Evolutionary conservation across 2,329 filamentous ascomycete species (phyloP).

Genomic region (Ceratocystis destructans): DNA sequence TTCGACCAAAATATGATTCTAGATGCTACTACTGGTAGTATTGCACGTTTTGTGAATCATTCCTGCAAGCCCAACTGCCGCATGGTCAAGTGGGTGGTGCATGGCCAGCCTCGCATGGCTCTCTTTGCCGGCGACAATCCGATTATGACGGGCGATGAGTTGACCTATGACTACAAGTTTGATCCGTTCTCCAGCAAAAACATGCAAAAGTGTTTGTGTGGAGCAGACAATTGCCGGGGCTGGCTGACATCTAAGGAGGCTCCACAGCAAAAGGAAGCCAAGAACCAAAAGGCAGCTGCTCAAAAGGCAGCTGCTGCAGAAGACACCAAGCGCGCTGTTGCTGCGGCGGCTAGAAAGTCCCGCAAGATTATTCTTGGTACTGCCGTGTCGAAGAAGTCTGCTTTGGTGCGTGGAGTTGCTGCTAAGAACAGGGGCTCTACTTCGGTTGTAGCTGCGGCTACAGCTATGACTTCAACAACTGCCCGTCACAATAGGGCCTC

Average conservation of each 20-base stretch:
- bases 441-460: not conserved
- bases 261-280: conserved; percentile 33
- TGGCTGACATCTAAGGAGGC: conserved; percentile 49
- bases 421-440: conserved; percentile 15
- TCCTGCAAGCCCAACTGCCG: conserved; percentile 92
- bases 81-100: conserved; percentile 97
- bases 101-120: conserved; percentile 87
- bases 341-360: conserved; percentile 13
- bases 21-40: conserved; percentile 87
- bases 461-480: not conserved
- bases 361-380: conserved; percentile 10
- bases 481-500: not conserved
- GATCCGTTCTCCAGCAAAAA: conserved; percentile 57
- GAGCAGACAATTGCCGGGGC: conserved; percentile 48
- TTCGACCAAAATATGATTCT: conserved; percentile 99
- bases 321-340: conserved; percentile 35
- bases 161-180: conserved; percentile 84
- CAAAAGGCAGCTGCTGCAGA: conserved; percentile 30
- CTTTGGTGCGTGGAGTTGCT: not conserved
- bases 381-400: conserved; percentile 4
- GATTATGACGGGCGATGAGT: conserved; percentile 87
- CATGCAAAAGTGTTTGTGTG: conserved; percentile 52
- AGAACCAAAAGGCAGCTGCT: conserved; percentile 24
- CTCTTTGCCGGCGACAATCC: conserved; percentile 82
- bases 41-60: conserved; percentile 96